phyloP scores from a whole-genome alignment of 371 early-diverging fungal genomes.

The Syncephalastrum contaminatum region DNA sequence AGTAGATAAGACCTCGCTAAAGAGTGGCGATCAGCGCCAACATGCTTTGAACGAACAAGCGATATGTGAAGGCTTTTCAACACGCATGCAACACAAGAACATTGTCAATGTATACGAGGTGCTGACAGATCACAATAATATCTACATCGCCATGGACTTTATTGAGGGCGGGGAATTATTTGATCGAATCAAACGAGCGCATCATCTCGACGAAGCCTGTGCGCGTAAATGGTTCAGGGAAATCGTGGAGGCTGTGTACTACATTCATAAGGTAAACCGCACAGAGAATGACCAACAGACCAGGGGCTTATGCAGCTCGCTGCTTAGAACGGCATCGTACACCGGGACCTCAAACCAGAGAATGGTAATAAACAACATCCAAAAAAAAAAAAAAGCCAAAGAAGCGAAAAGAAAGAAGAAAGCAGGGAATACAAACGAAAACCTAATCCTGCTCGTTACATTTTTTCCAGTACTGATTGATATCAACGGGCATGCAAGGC shows the following conservation, averaged over 20 bases:
- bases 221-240: slow-evolving; percentile 94
- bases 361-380: slow-evolving; percentile 43
- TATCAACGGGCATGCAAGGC: slow-evolving; percentile 62
- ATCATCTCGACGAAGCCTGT: slow-evolving; percentile 78
- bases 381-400: slow-evolving; percentile 4
- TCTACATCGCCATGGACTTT: slow-evolving; percentile 95
- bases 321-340: slow-evolving; percentile 69
- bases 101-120: slow-evolving; percentile 89
- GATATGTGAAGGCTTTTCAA: slow-evolving; percentile 59
- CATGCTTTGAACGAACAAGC: slow-evolving; percentile 61
- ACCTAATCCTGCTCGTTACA: too few relatives aligned
- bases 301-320: too few relatives aligned
- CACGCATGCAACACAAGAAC: slow-evolving; percentile 78
- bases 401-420: neutral
- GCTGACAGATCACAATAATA: slow-evolving; percentile 77
- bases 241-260: slow-evolving; percentile 93
- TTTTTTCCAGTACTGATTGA: slow-evolving; percentile 65
- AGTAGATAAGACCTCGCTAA: slow-evolving; percentile 54
- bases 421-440: neutral
- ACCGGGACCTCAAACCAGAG: slow-evolving; percentile 91
- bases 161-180: slow-evolving; percentile 96
- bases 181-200: slow-evolving; percentile 88
- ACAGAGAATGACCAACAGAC: slow-evolving; percentile 6
- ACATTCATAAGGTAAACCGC: slow-evolving; percentile 74
- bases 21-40: slow-evolving; percentile 52